Percentiles rank a stretch among this genome's conserved stretches.
Evolutionary conservation across 208 protist species (phyloP).

Genomic region (Acanthamoeba castellanii): DNA sequence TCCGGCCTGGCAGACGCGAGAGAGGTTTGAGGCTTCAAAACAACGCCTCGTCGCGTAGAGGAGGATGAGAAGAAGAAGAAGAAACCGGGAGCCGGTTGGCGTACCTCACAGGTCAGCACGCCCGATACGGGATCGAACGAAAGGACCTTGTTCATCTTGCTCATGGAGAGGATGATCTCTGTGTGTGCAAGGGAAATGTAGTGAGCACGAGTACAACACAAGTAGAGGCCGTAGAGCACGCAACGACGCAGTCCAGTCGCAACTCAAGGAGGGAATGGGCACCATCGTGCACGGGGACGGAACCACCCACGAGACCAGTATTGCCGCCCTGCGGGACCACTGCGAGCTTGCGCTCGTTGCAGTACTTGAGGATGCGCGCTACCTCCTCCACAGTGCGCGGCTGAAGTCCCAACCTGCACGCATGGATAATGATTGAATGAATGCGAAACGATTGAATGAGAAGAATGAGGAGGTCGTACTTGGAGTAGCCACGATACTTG

Average conservation of each 20-base stretch:
- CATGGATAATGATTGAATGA: background rate
- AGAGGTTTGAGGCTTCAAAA: background rate
- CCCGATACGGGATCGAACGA: conserved; percentile 88
- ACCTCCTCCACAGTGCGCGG: conserved; percentile 48
- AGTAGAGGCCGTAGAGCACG: too few relatives aligned
- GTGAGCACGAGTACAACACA: too few relatives aligned
- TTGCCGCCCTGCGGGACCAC: conserved; percentile 98
- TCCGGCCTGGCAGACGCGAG: conserved; percentile 87
- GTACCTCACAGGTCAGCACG: conserved; percentile 68
- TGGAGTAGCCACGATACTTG: conserved; percentile 48
- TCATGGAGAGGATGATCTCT: conserved; percentile 94
- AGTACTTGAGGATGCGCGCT: conserved; percentile 67
- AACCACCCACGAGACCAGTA: conserved; percentile 97
- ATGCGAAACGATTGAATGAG: background rate
- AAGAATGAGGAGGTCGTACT: background rate
- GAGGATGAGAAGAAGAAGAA: conserved; percentile 77
- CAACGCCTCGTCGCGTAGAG: background rate
- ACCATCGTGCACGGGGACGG: conserved; percentile 75
- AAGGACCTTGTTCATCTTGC: conserved; percentile 94
- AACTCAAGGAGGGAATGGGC: background rate
- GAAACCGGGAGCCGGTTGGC: background rate
- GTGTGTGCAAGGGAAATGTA: conserved; percentile 85
- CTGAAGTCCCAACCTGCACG: conserved; percentile 16
- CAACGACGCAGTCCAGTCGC: too few relatives aligned
- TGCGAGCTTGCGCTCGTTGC: conserved; percentile 86